These are phyloP conservation scores for Kluyveromyces sp. DNA, from an alignment of 1,139 yeast species.

Conservation along the genomic window DNA sequence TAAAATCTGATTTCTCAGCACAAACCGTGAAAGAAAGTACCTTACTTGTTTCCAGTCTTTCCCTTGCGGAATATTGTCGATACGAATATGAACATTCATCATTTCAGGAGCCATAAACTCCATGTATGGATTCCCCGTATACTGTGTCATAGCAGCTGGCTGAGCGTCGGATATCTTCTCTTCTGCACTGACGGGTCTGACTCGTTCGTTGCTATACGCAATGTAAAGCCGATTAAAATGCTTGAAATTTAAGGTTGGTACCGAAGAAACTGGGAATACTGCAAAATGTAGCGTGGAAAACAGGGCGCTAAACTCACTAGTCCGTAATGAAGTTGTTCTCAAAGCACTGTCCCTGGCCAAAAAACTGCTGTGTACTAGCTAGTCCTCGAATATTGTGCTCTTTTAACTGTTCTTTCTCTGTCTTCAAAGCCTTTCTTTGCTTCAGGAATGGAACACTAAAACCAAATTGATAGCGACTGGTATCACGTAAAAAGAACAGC, in stretches of 20 bases:
- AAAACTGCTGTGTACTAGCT: too few relatives aligned
- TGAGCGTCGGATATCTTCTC: too few relatives aligned
- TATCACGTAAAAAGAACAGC: background rate
- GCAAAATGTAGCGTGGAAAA: background rate
- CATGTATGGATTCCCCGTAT: constrained; percentile 6
- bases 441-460: background rate
- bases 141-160: constrained; percentile 7
- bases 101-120: constrained; percentile 6
- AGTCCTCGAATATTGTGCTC: too few relatives aligned
- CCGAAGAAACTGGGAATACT: background rate
- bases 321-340: too few relatives aligned
- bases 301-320: too few relatives aligned
- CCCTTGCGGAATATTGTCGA: constrained; percentile 31
- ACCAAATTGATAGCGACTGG: background rate
- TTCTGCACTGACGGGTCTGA: background rate
- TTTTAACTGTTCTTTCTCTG: background rate
- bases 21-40: constrained; percentile 28
- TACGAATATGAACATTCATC: constrained; percentile 14
- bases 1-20: constrained; percentile 26
- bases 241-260: background rate
- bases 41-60: constrained; percentile 31
- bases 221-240: background rate
- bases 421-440: background rate
- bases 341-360: too few relatives aligned
- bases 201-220: background rate